These are phyloP conservation scores for Sarocladiaceae sp. DNA, from an alignment of 2,329 filamentous ascomycete species.

Conservation along the genomic window DNA sequence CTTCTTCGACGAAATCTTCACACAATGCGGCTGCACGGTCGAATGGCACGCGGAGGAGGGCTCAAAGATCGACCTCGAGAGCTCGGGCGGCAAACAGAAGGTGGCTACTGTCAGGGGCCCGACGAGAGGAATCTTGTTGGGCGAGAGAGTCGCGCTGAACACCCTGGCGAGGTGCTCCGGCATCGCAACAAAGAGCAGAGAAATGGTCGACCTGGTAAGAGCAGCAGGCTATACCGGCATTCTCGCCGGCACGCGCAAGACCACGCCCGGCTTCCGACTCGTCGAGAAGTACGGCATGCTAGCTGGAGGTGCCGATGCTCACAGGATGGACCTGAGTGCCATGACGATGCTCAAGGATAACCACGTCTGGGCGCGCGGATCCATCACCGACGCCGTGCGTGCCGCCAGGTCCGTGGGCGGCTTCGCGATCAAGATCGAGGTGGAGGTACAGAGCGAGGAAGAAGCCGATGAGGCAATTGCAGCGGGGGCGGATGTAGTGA, in stretches of 20 bases:
- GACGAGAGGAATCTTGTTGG: slow-evolving; percentile 73
- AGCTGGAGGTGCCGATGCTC: slow-evolving; percentile 84
- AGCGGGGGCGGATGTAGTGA: slow-evolving; percentile 90
- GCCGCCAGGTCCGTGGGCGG: slow-evolving; percentile 80
- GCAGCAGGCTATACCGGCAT: slow-evolving; percentile 71
- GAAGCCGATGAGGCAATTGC: slow-evolving; percentile 88
- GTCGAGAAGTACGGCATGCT: slow-evolving; percentile 99
- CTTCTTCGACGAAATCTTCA: slow-evolving; percentile 92
- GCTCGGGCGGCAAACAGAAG: slow-evolving; percentile 43
- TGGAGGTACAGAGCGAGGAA: slow-evolving; percentile 82
- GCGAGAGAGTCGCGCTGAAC: slow-evolving; percentile 89
- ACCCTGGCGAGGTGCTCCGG: slow-evolving; percentile 85
- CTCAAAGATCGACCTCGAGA: slow-evolving; percentile 53
- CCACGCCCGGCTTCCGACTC: slow-evolving; percentile 87
- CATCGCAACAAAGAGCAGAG: slow-evolving; percentile 64
- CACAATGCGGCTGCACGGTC: slow-evolving; percentile 83
- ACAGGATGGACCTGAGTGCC: slow-evolving; percentile 81
- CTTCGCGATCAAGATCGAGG: slow-evolving; percentile 91
- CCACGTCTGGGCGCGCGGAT: slow-evolving; percentile 86
- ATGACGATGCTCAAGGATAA: slow-evolving; percentile 99
- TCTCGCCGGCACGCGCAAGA: slow-evolving; percentile 93
- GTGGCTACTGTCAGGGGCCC: slow-evolving; percentile 83
- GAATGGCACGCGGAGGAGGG: slow-evolving; percentile 84
- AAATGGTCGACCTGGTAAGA: slow-evolving; percentile 49
- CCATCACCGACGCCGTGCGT: slow-evolving; percentile 77